Evolutionary conservation across 2,329 filamentous ascomycete species (phyloP).

Genomic region (Cytospora mali): DNA sequence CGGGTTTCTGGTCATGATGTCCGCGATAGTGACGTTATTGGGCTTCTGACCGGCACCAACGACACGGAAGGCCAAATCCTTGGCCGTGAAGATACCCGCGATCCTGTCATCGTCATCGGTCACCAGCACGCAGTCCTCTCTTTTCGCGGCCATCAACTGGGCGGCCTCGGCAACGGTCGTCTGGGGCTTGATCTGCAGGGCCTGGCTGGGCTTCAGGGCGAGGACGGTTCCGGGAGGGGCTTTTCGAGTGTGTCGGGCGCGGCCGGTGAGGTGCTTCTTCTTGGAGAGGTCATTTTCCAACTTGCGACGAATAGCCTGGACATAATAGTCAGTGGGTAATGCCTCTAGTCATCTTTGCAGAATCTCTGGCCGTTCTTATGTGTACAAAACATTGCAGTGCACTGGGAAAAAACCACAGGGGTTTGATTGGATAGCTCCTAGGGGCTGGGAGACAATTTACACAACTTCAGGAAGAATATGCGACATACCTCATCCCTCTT

Average conservation of each 20-base stretch:
- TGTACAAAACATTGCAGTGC: neutral
- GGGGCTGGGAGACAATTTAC: neutral
- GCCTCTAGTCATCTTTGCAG: conserved; percentile 8
- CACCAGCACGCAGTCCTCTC: conserved; percentile 95
- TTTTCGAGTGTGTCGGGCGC: conserved; percentile 85
- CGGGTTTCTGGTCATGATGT: conserved; percentile 99
- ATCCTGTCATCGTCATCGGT: conserved; percentile 98
- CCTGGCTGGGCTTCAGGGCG: conserved; percentile 90
- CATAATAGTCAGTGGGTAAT: conserved; percentile 38
- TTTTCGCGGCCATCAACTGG: conserved; percentile 97
- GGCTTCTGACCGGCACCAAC: conserved; percentile 90
- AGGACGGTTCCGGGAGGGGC: conserved; percentile 95
- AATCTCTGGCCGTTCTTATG: neutral
- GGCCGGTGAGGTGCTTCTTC: conserved; percentile 81
- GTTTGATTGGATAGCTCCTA: too few relatives aligned
- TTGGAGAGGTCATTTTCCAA: conserved; percentile 98
- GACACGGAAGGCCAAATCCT: conserved; percentile 96
- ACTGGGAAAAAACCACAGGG: too few relatives aligned
- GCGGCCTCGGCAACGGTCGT: conserved; percentile 95
- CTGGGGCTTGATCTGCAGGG: conserved; percentile 93
- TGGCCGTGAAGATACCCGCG: conserved; percentile 97
- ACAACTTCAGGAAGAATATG: conserved; percentile 3
- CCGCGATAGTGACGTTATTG: conserved; percentile 86
- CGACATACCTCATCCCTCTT: conserved; percentile 93
- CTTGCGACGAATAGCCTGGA: conserved; percentile 91